phyloP scores from a whole-genome alignment of 768 basidiomycete genomes.

The Trametes coccinea region DNA sequence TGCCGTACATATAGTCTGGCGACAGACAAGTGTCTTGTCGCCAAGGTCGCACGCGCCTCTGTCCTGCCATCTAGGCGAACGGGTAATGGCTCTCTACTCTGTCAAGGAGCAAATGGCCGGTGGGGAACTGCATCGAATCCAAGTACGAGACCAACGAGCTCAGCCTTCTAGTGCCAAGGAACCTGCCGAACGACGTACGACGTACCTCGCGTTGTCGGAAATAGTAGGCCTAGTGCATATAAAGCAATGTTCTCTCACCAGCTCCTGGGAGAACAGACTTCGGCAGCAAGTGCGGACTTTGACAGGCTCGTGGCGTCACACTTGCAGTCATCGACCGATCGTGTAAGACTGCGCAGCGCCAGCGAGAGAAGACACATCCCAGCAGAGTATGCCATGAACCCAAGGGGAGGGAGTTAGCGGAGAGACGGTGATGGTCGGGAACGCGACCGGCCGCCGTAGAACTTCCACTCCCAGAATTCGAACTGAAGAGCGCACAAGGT shows the following conservation, averaged over 20 bases:
- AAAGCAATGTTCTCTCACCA: conserved; percentile 16
- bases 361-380: conserved; percentile 20
- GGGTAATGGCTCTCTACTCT: conserved; percentile 3
- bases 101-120: conserved; percentile 18
- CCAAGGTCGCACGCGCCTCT: too few species aligned
- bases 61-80: not conserved
- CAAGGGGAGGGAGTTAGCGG: not conserved
- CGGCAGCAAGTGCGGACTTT: conserved; percentile 10
- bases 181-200: conserved; percentile 1
- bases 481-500: conserved; percentile 1
- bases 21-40: too few species aligned
- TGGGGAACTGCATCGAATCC: conserved; percentile 7
- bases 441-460: conserved; percentile 15
- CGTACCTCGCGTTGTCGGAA: conserved; percentile 14
- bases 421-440: conserved; percentile 13
- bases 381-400: conserved; percentile 8
- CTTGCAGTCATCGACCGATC: not conserved
- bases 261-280: conserved; percentile 6
- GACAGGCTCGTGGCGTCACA: conserved; percentile 18
- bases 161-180: conserved; percentile 17
- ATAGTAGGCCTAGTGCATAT: conserved; percentile 11
- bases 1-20: too few species aligned
- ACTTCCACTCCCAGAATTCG: conserved; percentile 13
- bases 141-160: conserved; percentile 2
- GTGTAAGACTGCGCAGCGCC: conserved; percentile 16